Base-by-base conservation (phyloP, 805 yeast species). In the Torulaspora delbrueckii region DNA sequence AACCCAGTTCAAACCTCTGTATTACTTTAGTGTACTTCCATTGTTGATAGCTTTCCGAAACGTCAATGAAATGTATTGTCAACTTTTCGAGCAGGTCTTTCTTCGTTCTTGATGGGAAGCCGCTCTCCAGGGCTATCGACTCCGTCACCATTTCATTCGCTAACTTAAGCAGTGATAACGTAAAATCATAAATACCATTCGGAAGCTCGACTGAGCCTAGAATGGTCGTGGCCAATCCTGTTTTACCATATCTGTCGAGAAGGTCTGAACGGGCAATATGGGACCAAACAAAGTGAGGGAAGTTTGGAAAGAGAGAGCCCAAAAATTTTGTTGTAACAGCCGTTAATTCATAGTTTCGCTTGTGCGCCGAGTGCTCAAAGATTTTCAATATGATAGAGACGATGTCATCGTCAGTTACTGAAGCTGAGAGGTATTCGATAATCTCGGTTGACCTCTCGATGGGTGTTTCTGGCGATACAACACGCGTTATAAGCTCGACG, bases 201-300 rank as follows among this genome's bases (percentile, higher is more conserved):
- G 84, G 80, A 60, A 82, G 75, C 63, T 89, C 96, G 18, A 79
- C 75, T 4, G 88, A 74, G 2, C 90, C 89, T 39, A 87, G 69
- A 1, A 86, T 72, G 0, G 75, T 73, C 1, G 77, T 64, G 1
- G 81, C 78, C 38, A 79, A 65, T 0, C 93, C 90, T 35, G 85
- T 86, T 51, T 77, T 78, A 1, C 80, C 80, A 45, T 76, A 73
- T 40, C 74, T 72, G 10, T 83, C 81, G 1, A 88, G 68, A 24
- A 89, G 67, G 14, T 78, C 75, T 0, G 95, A 83, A 41, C 79
- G 78, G 18, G 79, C 75, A 10, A 91, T 63, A 57, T 83, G 83
- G 0, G 88, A 76, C 96, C 96, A 90, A 3, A 89, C 84, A 45
- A 87, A 71, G 48, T 76, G 73, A 0, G 95, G 78, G 32, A 72